These are phyloP conservation scores for Aspergillus ruber DNA, from an alignment of 2,329 filamentous ascomycete species.

Conservation along the genomic window DNA sequence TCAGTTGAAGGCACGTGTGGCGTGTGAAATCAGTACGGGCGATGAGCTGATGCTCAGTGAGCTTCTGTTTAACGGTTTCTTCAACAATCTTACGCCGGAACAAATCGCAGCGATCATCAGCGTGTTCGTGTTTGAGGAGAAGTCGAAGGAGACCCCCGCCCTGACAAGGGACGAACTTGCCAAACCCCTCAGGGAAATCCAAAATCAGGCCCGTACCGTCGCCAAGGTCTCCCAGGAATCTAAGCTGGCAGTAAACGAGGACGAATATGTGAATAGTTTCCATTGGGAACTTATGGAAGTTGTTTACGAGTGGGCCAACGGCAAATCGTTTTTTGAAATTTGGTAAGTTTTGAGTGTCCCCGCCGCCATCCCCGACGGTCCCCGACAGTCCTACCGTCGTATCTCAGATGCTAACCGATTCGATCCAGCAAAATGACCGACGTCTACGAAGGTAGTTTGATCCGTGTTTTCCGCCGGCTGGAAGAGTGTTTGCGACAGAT, in stretches of 20 bases:
- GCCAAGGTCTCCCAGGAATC: constrained; percentile 93
- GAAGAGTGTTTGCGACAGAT: constrained; percentile 94
- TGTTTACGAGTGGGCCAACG: constrained; percentile 84
- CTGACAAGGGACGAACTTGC: constrained; percentile 72
- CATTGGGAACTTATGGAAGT: constrained; percentile 98
- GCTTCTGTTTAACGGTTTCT: constrained; percentile 92
- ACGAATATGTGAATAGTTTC: constrained; percentile 82
- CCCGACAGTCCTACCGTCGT: neutral
- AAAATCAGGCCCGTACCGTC: constrained; percentile 77
- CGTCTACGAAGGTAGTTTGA: constrained; percentile 92
- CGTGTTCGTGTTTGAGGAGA: constrained; percentile 97
- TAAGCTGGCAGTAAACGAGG: constrained; percentile 89
- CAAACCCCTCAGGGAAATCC: constrained; percentile 80
- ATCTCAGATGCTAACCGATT: constrained; percentile 1
- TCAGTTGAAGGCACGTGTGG: constrained; percentile 91
- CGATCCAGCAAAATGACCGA: constrained; percentile 89
- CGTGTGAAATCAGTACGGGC: constrained; percentile 94
- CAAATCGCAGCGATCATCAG: constrained; percentile 79
- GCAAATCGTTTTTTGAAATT: constrained; percentile 83
- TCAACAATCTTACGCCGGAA: constrained; percentile 89
- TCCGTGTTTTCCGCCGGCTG: constrained; percentile 88
- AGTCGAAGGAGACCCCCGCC: constrained; percentile 64
- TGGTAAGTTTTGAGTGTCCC: constrained; percentile 59
- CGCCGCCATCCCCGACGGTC: neutral
- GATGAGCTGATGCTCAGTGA: constrained; percentile 92